phyloP scores from a whole-genome alignment of 2,329 filamentous ascomycete species.

The Rutstroemia sp. region DNA sequence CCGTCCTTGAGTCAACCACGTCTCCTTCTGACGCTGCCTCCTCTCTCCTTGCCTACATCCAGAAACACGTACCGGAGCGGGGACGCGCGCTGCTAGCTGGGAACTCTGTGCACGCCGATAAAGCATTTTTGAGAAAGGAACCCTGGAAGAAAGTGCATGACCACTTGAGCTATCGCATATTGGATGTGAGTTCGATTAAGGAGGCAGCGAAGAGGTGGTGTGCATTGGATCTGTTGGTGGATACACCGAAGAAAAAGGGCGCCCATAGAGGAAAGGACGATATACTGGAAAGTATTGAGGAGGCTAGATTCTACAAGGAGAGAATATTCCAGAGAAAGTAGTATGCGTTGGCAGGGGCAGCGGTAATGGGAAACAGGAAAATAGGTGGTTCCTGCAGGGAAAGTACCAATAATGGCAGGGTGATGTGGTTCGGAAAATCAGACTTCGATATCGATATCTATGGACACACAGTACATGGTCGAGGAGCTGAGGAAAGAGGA shows the following conservation, averaged over 20 bases:
- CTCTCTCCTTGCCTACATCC: conserved; percentile 71
- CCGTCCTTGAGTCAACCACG: conserved; percentile 65
- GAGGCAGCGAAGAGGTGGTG: conserved; percentile 84
- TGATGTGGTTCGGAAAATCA: background rate
- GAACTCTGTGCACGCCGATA: conserved; percentile 89
- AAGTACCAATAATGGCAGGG: background rate
- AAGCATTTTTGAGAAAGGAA: conserved; percentile 65
- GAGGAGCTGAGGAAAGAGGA: background rate
- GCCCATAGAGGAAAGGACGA: conserved; percentile 80
- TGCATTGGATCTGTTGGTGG: conserved; percentile 47
- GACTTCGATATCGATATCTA: background rate
- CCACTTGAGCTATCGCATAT: conserved; percentile 79
- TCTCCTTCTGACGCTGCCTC: conserved; percentile 63
- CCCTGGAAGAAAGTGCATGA: conserved; percentile 69
- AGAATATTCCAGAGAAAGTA: conserved; percentile 47
- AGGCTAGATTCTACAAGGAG: conserved; percentile 77
- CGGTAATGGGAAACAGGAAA: background rate
- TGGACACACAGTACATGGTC: too few species aligned
- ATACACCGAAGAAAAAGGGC: conserved; percentile 64
- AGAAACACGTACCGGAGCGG: conserved; percentile 58
- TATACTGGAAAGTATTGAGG: conserved; percentile 90
- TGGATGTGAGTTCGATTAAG: conserved; percentile 90
- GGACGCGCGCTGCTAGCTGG: conserved; percentile 72
- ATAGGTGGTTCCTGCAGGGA: background rate
- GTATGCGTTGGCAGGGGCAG: background rate